Evolutionary conservation across 2,329 filamentous ascomycete species (phyloP).

Genomic region (Dothistroma pini): DNA sequence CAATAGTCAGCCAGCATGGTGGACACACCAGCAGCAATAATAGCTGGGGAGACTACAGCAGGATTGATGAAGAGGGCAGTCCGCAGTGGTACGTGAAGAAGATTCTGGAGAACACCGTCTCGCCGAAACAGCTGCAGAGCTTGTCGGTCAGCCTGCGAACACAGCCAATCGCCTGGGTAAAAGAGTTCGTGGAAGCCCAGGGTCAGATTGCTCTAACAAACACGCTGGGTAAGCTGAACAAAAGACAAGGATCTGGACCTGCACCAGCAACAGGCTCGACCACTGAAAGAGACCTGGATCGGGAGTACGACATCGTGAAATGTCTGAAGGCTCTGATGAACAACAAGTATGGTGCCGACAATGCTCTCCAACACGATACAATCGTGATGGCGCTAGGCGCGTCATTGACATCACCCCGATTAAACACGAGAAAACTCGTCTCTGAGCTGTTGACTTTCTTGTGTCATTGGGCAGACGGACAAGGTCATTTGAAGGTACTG

Average conservation of each 20-base stretch:
- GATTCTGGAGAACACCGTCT: slow-evolving; percentile 93
- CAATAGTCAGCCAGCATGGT: slow-evolving; percentile 58
- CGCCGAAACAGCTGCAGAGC: slow-evolving; percentile 85
- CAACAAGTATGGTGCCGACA: slow-evolving; percentile 98
- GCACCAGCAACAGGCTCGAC: slow-evolving; percentile 57
- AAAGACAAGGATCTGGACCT: slow-evolving; percentile 72
- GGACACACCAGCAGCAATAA: slow-evolving; percentile 57
- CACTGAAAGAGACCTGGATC: slow-evolving; percentile 76
- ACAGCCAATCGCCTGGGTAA: slow-evolving; percentile 96
- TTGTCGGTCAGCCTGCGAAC: slow-evolving; percentile 91
- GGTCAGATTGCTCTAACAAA: slow-evolving; percentile 95
- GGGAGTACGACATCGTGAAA: slow-evolving; percentile 96
- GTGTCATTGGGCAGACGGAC: slow-evolving; percentile 86
- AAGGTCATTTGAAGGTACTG: slow-evolving; percentile 89
- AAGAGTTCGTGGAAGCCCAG: slow-evolving; percentile 93
- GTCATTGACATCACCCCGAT: slow-evolving; percentile 79
- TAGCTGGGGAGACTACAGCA: slow-evolving; percentile 28
- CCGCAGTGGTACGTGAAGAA: slow-evolving; percentile 98
- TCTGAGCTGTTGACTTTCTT: slow-evolving; percentile 96
- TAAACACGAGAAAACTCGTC: slow-evolving; percentile 90
- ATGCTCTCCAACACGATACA: slow-evolving; percentile 85
- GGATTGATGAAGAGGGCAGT: slow-evolving; percentile 89
- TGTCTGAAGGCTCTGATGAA: slow-evolving; percentile 98
- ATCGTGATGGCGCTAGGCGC: slow-evolving; percentile 83
- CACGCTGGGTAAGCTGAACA: slow-evolving; percentile 88